Evolutionary conservation across 2,329 filamentous ascomycete genomes (phyloP), one percentile per base, ranked within the genome.

Genomic region (Dryadomyces quercus-mongolicae): DNA sequence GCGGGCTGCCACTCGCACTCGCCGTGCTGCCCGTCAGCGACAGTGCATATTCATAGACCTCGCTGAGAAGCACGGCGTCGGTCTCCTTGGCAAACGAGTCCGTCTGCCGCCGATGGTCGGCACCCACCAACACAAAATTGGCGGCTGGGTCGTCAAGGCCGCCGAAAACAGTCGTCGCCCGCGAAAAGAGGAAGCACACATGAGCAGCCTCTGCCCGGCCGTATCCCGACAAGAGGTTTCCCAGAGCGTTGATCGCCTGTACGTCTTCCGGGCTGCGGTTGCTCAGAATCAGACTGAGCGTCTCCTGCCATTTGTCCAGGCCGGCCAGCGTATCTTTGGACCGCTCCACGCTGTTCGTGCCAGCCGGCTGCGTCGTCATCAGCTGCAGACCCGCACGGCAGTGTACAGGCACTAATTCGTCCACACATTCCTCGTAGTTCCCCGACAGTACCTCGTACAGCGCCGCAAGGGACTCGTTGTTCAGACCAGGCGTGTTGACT

Each of bases 391-490:
- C 93, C 56, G 92, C 91, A 45, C 94, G 82, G 18, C 93, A 93
- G 60, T 94, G 95, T 2, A 86, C 85, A 5, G 93, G 91, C 1
- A 98, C 93, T 54, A 98, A 82, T 67, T 97, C 91, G 66, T 98
- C 93, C 16, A 97, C 84, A 60, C 90, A 94, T 62, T 98, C 93
- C 60, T 96, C 91, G 55, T 86, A 82, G 64, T 96, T 98, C 0
- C 93, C 92, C 22, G 91, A 93, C 57, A 98, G 84, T 1, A 97
- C 84, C 64, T 95, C 89, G 67, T 98, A 98, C 3, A 98, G 71
- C 0, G 92, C 89, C 34, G 92, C 91, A 48, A 98, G 75, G 2
- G 92, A 88, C 67, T 96, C 87, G 53, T 90, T 90, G 61, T 86
- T 88, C 53, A 84, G 82, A 2, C 87, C 83, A 3, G 84, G 74